These are phyloP conservation scores for Plasmodium relictum DNA, from an alignment of 169 alveolate genomes.

Conservation along the genomic window DNA sequence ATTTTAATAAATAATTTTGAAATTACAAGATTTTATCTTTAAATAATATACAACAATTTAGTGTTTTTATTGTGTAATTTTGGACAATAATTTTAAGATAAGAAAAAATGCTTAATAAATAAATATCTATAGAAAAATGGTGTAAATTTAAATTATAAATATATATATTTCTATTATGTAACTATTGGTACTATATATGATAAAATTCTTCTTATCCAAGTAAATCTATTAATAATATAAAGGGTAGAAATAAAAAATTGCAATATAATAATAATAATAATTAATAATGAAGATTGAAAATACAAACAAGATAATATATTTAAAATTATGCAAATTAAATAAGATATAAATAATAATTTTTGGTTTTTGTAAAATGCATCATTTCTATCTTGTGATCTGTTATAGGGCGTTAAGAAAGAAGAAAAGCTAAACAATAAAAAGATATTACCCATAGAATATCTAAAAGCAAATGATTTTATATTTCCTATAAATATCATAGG, in stretches of 20 bases:
- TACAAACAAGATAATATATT: neutral
- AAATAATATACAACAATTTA: no score
- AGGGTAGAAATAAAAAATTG: neutral
- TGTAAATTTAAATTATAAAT: no score
- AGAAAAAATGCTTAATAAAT: no score
- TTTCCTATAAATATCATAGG: neutral
- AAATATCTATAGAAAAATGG: no score
- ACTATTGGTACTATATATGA: no score
- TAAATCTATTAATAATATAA: neutral
- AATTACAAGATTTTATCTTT: no score
- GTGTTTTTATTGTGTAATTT: no score
- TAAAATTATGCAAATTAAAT: neutral
- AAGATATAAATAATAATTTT: neutral
- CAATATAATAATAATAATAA: neutral
- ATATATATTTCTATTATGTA: no score
- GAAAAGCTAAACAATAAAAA: slow-evolving; percentile 6
- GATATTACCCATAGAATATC: neutral
- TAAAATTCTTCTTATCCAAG: neutral
- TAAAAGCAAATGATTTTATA: slow-evolving; percentile 1
- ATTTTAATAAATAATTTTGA: no score
- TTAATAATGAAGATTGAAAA: neutral
- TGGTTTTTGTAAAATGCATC: neutral
- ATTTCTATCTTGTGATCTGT: neutral
- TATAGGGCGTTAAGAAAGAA: neutral
- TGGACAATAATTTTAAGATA: no score